These are phyloP conservation scores for Aspergillus avenaceus DNA, from an alignment of 495 filamentous ascomycete genomes.

Conservation along the genomic window DNA sequence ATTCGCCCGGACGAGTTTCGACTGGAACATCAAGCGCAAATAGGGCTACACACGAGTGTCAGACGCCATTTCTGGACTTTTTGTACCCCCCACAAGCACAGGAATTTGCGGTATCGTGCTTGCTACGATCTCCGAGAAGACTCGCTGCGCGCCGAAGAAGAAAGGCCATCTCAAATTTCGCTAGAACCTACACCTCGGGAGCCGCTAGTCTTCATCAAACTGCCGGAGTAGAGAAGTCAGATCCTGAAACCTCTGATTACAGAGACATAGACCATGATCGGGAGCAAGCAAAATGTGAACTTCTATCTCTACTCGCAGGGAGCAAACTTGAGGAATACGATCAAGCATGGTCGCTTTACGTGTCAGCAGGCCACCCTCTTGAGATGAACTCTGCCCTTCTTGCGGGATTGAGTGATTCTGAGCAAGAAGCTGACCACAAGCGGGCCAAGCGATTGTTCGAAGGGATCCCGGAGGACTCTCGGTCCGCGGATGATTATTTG, in stretches of 20 bases:
- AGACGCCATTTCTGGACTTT: conserved; percentile 36
- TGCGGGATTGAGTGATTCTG: conserved; percentile 34
- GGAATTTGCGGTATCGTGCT: conserved; percentile 16
- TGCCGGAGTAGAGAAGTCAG: not conserved
- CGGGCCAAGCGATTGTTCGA: conserved; percentile 40
- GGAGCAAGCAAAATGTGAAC: conserved; percentile 9
- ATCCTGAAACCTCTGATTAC: not conserved
- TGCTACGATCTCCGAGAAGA: conserved; percentile 21
- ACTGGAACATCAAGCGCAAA: conserved; percentile 6
- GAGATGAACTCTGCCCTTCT: conserved; percentile 29
- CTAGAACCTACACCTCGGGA: conserved; percentile 28
- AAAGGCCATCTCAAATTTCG: conserved; percentile 14
- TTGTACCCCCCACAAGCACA: conserved; percentile 33
- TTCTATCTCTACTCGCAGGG: conserved; percentile 17
- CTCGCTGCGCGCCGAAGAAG: conserved; percentile 28
- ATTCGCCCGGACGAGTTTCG: conserved; percentile 17
- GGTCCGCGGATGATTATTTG: conserved; percentile 35
- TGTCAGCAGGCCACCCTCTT: conserved; percentile 23
- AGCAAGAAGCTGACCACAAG: conserved; percentile 27
- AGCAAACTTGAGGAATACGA: conserved; percentile 19
- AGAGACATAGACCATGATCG: not conserved
- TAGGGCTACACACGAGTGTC: conserved; percentile 14
- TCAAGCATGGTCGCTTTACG: conserved; percentile 34
- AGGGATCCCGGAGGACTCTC: conserved; percentile 23
- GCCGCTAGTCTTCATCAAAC: conserved; percentile 10